Percentiles rank a stretch among this genome's conserved stretches.
Conservation (phyloP, 2,329 filamentous ascomycete genomes). For the Nigrospora sphaerica region DNA sequence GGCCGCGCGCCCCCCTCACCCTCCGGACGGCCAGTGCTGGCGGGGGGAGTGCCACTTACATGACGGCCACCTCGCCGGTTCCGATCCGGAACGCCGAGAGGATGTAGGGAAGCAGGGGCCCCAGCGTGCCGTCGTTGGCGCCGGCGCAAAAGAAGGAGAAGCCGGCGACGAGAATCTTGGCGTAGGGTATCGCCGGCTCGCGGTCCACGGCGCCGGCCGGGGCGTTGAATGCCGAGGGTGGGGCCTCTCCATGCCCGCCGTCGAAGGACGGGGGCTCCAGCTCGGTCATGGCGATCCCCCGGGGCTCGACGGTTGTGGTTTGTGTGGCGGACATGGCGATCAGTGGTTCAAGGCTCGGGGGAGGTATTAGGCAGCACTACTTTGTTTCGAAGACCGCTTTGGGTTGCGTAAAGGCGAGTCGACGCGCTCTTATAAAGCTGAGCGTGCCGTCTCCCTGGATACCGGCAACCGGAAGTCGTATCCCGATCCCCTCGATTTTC, state of each 20-base stretch:
- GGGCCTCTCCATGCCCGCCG: constrained; percentile 9
- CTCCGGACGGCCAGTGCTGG: background rate
- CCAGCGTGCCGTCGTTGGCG: constrained; percentile 57
- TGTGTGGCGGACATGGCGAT: background rate
- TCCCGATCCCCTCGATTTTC: too few relatives aligned
- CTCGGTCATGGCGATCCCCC: background rate
- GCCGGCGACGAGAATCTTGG: constrained; percentile 47
- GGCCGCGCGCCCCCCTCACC: too few relatives aligned
- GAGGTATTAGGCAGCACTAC: too few relatives aligned
- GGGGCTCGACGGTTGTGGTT: background rate
- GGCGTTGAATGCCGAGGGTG: constrained; percentile 5
- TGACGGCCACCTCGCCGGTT: constrained; percentile 20
- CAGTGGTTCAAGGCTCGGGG: too few relatives aligned
- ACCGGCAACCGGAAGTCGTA: too few relatives aligned
- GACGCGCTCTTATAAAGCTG: too few relatives aligned
- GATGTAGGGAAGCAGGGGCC: constrained; percentile 56
- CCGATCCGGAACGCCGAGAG: constrained; percentile 43
- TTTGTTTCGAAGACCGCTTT: too few relatives aligned
- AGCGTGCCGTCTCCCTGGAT: too few relatives aligned
- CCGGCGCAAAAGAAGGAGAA: constrained; percentile 62
- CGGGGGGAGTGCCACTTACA: constrained; percentile 9
- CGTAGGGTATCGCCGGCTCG: constrained; percentile 15
- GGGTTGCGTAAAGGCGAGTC: too few relatives aligned
- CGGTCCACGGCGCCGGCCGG: constrained; percentile 7
- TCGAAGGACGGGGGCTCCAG: background rate